Conservation (phyloP, 176 grass and related monocot genomes). For the Musa beccarii region DNA sequence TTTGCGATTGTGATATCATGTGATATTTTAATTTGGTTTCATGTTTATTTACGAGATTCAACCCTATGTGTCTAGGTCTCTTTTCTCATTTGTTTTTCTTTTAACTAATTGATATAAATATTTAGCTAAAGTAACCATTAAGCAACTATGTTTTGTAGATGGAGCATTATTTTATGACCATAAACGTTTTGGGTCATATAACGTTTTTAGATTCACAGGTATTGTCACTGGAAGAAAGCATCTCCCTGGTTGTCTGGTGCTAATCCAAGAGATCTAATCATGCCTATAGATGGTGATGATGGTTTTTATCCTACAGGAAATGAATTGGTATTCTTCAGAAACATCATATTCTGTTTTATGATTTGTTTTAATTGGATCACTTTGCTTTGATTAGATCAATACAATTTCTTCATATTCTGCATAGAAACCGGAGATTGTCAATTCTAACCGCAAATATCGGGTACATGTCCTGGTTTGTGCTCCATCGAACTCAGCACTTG, state of each 20-base stretch:
- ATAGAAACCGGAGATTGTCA: conserved; percentile 94
- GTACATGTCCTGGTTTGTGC: conserved; percentile 94
- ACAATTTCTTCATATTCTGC: conserved; percentile 1
- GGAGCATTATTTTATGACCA: not conserved
- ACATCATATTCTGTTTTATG: conserved; percentile 9
- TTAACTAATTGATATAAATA: not conserved
- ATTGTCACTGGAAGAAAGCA: conserved; percentile 73
- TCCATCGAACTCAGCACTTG: conserved; percentile 94
- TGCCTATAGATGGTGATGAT: conserved; percentile 92
- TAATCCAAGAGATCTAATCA: conserved; percentile 87
- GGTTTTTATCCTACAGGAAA: conserved; percentile 94
- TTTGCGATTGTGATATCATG: too few species aligned
- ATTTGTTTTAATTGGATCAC: conserved; percentile 7
- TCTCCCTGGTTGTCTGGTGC: conserved; percentile 71
- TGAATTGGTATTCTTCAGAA: conserved; percentile 61
- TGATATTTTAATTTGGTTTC: too few species aligned
- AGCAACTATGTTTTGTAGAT: not conserved
- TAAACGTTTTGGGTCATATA: not conserved
- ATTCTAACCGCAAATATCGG: conserved; percentile 87
- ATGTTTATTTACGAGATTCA: too few species aligned
- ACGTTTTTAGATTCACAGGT: conserved; percentile 27
- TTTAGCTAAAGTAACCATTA: not conserved
- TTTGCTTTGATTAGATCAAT: not conserved
- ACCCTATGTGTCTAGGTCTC: not conserved
- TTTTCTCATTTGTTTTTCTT: not conserved